Evolutionary conservation across 768 basidiomycete species (phyloP), one percentile per base, ranked within the genome.

Genomic region (Termitomyces sp.): DNA sequence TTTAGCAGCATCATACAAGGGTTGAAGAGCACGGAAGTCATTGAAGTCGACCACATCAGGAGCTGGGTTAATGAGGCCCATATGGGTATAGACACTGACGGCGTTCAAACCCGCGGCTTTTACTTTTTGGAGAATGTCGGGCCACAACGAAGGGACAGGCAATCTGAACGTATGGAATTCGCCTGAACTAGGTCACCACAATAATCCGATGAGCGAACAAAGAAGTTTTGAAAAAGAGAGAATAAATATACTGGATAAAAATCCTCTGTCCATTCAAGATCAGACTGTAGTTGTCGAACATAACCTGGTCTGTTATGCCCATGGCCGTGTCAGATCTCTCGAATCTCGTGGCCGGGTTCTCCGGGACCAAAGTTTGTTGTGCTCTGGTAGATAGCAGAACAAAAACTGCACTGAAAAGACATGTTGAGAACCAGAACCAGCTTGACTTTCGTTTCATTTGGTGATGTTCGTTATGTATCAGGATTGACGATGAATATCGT

Each of bases 131-230:
- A 94, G 81, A 54, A 94, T 85, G 67, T 93, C 92, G 12, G 85
- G 79, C 91, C 92, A 94, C 59, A 94, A 72, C 3, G 84, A 84
- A 15, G 88, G 90, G 0, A 92, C 87, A 10, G 91, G 92, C 8
- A 94, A 74, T 29, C 91, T 84, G 76, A 90, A 94, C 0, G 90
- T 84, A 67, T 93, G 92, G 71, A 92, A 91, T 71, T 93, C 92
- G 60, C 92, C 92, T 0, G 89, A 91, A 66, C 91, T 92, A 61
- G 8, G 45, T 46, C 11, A 37, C 12, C 15, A 25, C 25, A 2
- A 40, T 3, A 46, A 36, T 31, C 55, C 29, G 56, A 45, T 59
- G 46, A 7, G 32, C 10, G n/a, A 45, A 17, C 25, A 25, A 25
- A 25, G 1, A 25, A 25, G 25, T 12, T 37, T 37, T 10, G n/a